Conservation (phyloP, 257 asterid genomes). For the Nicotiana obtusifolia region DNA sequence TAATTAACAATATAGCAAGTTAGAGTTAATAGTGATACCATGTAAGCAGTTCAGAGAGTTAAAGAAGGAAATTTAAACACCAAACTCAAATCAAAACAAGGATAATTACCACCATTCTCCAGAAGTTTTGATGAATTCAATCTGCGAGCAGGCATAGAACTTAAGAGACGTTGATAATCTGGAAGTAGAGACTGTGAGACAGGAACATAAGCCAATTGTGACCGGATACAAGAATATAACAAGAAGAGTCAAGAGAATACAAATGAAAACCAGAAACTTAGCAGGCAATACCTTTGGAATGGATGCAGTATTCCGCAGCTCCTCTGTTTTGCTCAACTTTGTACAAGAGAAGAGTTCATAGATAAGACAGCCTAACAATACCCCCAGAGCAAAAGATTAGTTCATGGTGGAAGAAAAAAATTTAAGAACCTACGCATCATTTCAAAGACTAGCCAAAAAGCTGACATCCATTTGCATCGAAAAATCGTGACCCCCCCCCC, state of each 20-base stretch:
- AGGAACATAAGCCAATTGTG: constrained; percentile 29
- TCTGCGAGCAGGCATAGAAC: constrained; percentile 91
- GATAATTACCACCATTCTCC: constrained; percentile 67
- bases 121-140: constrained; percentile 94
- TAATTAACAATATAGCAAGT: neutral
- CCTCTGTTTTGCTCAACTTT: constrained; percentile 85
- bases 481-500: neutral
- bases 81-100: constrained; percentile 6
- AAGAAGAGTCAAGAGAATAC: constrained; percentile 12
- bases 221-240: constrained; percentile 19
- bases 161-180: constrained; percentile 94
- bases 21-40: neutral
- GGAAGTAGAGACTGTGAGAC: constrained; percentile 88
- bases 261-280: constrained; percentile 13
- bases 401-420: constrained; percentile 10
- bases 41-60: neutral
- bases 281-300: constrained; percentile 72
- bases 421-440: neutral
- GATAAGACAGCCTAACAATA: constrained; percentile 79
- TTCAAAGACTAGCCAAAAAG: neutral
- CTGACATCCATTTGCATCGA: neutral
- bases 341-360: constrained; percentile 90
- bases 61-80: constrained; percentile 9
- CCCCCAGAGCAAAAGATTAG: constrained; percentile 20
- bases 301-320: constrained; percentile 69